phyloP scores from a whole-genome alignment of 768 basidiomycete genomes.

The Leucosporidium yakuticum region DNA sequence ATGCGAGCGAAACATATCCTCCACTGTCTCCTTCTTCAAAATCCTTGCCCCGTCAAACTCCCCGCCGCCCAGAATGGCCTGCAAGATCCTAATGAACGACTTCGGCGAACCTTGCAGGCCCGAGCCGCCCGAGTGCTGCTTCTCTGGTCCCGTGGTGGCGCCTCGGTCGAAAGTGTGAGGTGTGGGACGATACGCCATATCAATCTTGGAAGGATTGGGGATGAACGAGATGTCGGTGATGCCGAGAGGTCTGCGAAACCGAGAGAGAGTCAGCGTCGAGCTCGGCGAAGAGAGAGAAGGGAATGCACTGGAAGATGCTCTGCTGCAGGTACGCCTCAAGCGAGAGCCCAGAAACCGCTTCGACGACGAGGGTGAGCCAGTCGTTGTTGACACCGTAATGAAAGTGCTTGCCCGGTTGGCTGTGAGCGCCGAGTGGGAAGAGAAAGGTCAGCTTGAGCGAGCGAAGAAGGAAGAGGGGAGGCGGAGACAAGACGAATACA shows the following conservation, averaged over 20 bases:
- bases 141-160: constrained; percentile 14
- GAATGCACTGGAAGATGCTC: constrained; percentile 37
- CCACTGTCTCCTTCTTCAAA: constrained; percentile 18
- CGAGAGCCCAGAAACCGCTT: constrained; percentile 35
- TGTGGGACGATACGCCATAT: not conserved
- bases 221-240: constrained; percentile 38
- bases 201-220: constrained; percentile 27
- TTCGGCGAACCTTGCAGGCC: constrained; percentile 38
- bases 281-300: too few relatives aligned
- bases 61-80: constrained; percentile 33
- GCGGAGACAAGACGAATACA: too few relatives aligned
- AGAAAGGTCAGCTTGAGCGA: too few relatives aligned
- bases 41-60: not conserved
- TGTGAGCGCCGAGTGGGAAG: too few relatives aligned
- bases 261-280: not conserved
- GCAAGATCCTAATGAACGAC: constrained; percentile 38
- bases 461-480: too few relatives aligned
- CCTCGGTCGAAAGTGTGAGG: not conserved
- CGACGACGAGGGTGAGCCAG: constrained; percentile 40
- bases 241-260: constrained; percentile 35
- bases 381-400: constrained; percentile 39
- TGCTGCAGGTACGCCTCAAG: constrained; percentile 41
- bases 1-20: constrained; percentile 33
- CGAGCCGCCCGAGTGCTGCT: constrained; percentile 21
- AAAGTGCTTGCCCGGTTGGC: not conserved